Evolutionary conservation across 306 rosid genomes (phyloP).

Genomic region (Cucurbita moschata): DNA sequence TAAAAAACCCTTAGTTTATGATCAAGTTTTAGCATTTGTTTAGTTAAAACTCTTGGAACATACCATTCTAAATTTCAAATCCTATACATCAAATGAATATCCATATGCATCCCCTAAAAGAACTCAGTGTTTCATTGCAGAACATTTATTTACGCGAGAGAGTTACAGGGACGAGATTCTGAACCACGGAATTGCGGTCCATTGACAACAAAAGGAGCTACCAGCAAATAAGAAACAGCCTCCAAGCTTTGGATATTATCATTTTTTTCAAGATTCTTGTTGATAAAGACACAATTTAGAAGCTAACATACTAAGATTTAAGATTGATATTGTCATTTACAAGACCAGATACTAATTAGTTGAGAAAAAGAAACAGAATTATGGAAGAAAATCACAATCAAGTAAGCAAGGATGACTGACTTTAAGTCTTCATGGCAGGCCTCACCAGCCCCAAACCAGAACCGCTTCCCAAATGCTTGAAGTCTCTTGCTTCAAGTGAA

Average conservation of each 20-base stretch:
- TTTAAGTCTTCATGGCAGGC: conserved; percentile 64
- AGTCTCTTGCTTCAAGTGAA: conserved; percentile 79
- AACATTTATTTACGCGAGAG: no score
- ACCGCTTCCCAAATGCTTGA: conserved; percentile 97
- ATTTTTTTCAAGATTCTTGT: not conserved
- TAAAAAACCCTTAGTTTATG: no score
- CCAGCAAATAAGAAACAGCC: not conserved
- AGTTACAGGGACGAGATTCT: not conserved
- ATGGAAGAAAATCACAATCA: not conserved
- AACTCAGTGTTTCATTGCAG: not conserved
- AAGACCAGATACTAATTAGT: not conserved
- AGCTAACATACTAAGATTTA: not conserved
- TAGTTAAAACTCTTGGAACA: no score
- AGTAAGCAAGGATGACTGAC: not conserved
- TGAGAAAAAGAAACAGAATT: not conserved
- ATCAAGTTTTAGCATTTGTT: no score
- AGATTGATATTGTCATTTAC: not conserved
- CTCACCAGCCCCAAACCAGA: conserved; percentile 87
- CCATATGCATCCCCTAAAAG: not conserved
- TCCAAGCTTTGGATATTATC: not conserved
- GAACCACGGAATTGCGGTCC: not conserved
- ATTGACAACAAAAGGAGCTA: not conserved
- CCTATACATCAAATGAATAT: not conserved
- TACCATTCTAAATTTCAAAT: no score
- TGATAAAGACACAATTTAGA: not conserved